Percentiles rank a stretch among this genome's conserved stretches.
Evolutionary conservation across 2,329 filamentous ascomycete genomes (phyloP).

Genomic region (Fusarium sp.): DNA sequence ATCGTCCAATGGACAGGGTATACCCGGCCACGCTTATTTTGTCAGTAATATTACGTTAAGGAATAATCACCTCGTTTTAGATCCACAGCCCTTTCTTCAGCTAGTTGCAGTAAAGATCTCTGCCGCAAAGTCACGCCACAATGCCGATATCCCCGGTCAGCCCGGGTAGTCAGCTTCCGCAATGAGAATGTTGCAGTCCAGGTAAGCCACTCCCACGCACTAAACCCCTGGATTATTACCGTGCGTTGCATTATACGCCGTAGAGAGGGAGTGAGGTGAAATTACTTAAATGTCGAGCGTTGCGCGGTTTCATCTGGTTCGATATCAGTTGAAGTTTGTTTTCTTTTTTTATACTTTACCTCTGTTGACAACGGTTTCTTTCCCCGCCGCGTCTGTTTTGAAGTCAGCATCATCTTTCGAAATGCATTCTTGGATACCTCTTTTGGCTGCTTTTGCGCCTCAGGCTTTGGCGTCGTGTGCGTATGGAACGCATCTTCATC

Average conservation of each 20-base stretch:
- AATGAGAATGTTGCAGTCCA: neutral
- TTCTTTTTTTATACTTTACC: neutral
- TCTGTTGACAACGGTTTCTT: neutral
- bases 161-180: neutral
- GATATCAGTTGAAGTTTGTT: neutral
- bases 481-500: conserved; percentile 53
- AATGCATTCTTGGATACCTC: conserved; percentile 27
- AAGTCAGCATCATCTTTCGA: neutral
- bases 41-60: neutral
- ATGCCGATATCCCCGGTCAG: no score
- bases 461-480: conserved; percentile 51
- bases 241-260: neutral
- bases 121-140: no score
- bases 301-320: neutral
- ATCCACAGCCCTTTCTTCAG: neutral
- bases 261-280: neutral
- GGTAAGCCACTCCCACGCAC: conserved; percentile 6
- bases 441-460: conserved; percentile 28
- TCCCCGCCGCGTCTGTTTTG: neutral
- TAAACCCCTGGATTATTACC: neutral
- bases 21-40: neutral
- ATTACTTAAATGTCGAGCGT: conserved; percentile 1
- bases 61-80: neutral
- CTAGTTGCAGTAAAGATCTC: neutral
- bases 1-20: neutral